phyloP scores from a whole-genome alignment of 345 rosid species.

The Firmiana major region DNA sequence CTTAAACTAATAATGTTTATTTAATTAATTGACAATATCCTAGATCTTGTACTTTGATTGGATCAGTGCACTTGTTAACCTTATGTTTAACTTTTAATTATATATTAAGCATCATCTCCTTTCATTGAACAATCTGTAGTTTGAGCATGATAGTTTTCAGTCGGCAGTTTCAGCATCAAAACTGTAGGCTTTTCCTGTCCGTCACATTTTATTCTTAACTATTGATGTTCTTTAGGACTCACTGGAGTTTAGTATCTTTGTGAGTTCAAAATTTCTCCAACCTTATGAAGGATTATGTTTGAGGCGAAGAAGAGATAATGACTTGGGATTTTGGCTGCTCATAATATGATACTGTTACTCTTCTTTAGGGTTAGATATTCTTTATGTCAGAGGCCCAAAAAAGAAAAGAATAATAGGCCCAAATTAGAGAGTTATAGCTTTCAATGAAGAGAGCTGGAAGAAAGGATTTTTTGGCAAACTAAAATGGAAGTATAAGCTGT shows the following conservation, averaged over 20 bases:
- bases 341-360: neutral
- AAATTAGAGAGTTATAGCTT: neutral
- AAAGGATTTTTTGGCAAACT: neutral
- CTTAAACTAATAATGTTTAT: neutral
- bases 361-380: neutral
- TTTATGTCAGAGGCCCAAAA: no score
- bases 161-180: neutral
- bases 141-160: neutral
- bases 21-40: neutral
- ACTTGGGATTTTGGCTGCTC: neutral
- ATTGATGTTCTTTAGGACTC: neutral
- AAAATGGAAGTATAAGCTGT: neutral
- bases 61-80: neutral
- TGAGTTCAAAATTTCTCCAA: neutral
- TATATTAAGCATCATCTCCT: neutral
- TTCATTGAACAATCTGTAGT: neutral
- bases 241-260: neutral
- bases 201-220: neutral
- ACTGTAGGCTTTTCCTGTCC: neutral
- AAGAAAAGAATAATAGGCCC: neutral
- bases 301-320: neutral
- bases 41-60: neutral
- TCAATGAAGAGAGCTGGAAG: neutral
- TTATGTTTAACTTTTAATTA: neutral
- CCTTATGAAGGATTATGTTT: neutral